phyloP scores from a whole-genome alignment of 2,329 filamentous ascomycete genomes.

The Microdochium bolleyi region DNA sequence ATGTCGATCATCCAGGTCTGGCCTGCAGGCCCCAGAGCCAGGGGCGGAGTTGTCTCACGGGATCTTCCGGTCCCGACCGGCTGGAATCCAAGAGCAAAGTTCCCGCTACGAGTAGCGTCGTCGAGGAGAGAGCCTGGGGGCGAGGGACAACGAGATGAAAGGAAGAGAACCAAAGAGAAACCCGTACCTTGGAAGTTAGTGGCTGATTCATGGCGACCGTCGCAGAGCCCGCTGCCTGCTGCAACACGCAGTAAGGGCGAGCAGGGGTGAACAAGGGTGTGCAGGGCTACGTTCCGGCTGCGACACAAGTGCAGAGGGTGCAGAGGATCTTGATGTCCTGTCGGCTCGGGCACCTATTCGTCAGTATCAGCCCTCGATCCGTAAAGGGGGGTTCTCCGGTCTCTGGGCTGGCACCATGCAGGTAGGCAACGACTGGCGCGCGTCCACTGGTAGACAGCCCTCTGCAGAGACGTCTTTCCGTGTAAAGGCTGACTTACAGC shows the following conservation, averaged over 20 bases:
- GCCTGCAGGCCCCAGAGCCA: not conserved
- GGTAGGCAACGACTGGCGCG: not conserved
- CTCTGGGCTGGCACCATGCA: not conserved
- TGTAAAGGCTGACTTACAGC: not conserved
- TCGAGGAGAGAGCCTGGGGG: not conserved
- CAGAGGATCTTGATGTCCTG: not conserved
- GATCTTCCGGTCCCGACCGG: not conserved
- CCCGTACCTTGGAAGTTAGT: not conserved
- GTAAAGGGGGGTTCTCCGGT: not conserved
- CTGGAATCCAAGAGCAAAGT: not conserved
- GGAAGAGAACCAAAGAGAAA: not conserved
- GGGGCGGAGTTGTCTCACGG: not conserved
- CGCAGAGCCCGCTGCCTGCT: not conserved
- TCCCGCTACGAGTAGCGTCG: not conserved
- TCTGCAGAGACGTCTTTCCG: not conserved
- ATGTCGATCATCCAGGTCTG: not conserved
- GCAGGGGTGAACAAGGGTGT: not conserved
- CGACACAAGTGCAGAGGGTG: not conserved
- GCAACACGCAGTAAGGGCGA: not conserved
- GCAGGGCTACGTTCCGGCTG: not conserved
- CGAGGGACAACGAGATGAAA: not conserved
- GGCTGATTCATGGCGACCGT: not conserved
- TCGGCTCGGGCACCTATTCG: not conserved
- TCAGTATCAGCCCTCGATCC: not conserved
- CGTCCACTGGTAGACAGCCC: not conserved